These are phyloP conservation scores for Malus orientalis DNA, from an alignment of 306 rosid genomes.

Conservation along the genomic window DNA sequence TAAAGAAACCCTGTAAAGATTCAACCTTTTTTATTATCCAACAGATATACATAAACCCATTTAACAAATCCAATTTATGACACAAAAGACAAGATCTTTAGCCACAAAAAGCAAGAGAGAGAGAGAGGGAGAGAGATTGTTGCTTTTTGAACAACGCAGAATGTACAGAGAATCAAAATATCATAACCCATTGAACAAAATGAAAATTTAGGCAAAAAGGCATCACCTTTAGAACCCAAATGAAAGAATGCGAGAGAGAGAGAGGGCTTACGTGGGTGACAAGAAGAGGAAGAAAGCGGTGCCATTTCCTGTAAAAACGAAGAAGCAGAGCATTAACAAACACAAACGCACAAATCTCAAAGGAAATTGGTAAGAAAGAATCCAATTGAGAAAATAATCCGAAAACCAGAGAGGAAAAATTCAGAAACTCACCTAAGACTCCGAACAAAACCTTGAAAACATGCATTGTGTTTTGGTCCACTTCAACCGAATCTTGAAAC, in stretches of 20 bases:
- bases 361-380: not conserved
- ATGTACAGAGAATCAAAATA: not conserved
- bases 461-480: slow-evolving; percentile 26
- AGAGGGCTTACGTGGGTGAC: slow-evolving; percentile 58
- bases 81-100: not conserved
- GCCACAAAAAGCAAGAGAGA: not conserved
- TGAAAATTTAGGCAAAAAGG: not conserved
- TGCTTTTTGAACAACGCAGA: not conserved
- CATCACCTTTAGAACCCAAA: not conserved
- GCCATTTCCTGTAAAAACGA: slow-evolving; percentile 54
- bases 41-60: not conserved
- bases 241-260: not conserved
- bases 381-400: not conserved
- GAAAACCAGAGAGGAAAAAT: not conserved
- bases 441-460: slow-evolving; percentile 62
- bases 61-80: not conserved
- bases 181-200: not conserved
- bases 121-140: too few relatives aligned
- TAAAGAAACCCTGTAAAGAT: not conserved
- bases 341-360: not conserved
- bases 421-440: slow-evolving; percentile 49
- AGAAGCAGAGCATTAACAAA: not conserved
- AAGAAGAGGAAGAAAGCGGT: slow-evolving; percentile 91
- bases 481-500: not conserved
- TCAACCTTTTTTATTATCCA: not conserved